Evolutionary conservation across 495 filamentous ascomycete genomes (phyloP).

Genomic region (Xylaria acuta): DNA sequence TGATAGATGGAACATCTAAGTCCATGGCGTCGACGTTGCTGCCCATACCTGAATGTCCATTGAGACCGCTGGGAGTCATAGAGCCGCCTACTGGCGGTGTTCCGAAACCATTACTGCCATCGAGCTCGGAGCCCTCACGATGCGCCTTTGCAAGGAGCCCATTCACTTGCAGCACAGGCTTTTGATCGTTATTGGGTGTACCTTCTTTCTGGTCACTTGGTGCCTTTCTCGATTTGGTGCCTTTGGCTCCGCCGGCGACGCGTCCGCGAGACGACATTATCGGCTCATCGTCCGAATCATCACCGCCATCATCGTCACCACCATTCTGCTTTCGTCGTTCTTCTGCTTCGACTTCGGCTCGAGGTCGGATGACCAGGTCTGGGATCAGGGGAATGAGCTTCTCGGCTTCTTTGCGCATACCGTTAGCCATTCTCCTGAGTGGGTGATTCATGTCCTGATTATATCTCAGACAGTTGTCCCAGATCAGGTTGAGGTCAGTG

Average conservation of each 20-base stretch:
- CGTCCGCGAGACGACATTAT: conserved; percentile 97
- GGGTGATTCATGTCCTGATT: conserved; percentile 89
- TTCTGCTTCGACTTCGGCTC: conserved; percentile 95
- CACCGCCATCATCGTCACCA: conserved; percentile 78
- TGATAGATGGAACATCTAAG: conserved; percentile 72
- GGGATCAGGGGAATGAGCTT: conserved; percentile 95
- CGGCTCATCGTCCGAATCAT: conserved; percentile 96
- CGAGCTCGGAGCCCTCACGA: conserved; percentile 59
- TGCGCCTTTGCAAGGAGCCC: conserved; percentile 54
- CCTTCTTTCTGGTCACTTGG: conserved; percentile 78
- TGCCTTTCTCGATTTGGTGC: conserved; percentile 81
- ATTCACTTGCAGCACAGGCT: conserved; percentile 61
- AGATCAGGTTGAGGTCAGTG: conserved; percentile 90
- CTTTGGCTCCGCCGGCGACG: conserved; percentile 79
- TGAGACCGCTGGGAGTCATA: conserved; percentile 76
- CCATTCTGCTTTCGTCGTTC: conserved; percentile 82
- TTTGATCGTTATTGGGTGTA: conserved; percentile 72
- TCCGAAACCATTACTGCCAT: conserved; percentile 80
- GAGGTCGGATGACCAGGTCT: conserved; percentile 84
- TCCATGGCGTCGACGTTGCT: conserved; percentile 85
- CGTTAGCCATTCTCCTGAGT: conserved; percentile 89
- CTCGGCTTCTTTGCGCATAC: conserved; percentile 96
- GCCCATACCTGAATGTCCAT: conserved; percentile 66
- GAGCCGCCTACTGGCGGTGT: conserved; percentile 82
- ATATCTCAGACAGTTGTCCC: conserved; percentile 94